Percentiles rank a stretch among this genome's conserved stretches.
Conservation (phyloP, 2,329 filamentous ascomycete species). For the Mollisia scopiformis region DNA sequence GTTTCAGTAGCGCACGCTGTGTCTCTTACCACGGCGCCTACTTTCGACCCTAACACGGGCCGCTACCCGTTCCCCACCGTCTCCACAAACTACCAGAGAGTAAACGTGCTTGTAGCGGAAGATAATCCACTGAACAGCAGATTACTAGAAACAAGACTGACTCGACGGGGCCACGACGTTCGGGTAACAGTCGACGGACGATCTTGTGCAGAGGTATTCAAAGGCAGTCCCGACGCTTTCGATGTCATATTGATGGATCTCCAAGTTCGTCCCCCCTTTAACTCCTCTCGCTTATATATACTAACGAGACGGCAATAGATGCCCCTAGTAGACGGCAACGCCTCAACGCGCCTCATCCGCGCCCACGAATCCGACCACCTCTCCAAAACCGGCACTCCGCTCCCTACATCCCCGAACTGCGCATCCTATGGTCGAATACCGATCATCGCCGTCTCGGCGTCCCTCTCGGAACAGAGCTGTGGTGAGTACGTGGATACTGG, state of each 20-base stretch:
- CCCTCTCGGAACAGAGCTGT: constrained; percentile 16
- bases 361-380: constrained; percentile 13
- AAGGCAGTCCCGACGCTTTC: constrained; percentile 46
- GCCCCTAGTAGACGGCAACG: constrained; percentile 24
- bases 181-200: constrained; percentile 75
- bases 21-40: constrained; percentile 1
- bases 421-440: constrained; percentile 20
- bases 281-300: not conserved
- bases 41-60: constrained; percentile 5
- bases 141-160: constrained; percentile 74
- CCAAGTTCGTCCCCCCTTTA: constrained; percentile 10
- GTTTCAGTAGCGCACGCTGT: constrained; percentile 8
- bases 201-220: constrained; percentile 74
- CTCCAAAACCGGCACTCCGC: not conserved
- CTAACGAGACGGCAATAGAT: no score
- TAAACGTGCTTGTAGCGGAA: constrained; percentile 71
- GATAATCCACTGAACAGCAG: constrained; percentile 84
- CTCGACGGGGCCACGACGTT: constrained; percentile 71
- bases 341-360: constrained; percentile 23
- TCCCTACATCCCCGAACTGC: constrained; percentile 1
- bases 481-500: constrained; percentile 19
- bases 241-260: constrained; percentile 30
- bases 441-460: constrained; percentile 29
- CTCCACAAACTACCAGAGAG: not conserved
- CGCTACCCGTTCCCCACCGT: constrained; percentile 12